Percentiles rank a stretch among this genome's conserved stretches.
These are phyloP conservation scores for Tetrastigma voinierianum DNA, from an alignment of 164 flowering plant species.

Conservation along the genomic window DNA sequence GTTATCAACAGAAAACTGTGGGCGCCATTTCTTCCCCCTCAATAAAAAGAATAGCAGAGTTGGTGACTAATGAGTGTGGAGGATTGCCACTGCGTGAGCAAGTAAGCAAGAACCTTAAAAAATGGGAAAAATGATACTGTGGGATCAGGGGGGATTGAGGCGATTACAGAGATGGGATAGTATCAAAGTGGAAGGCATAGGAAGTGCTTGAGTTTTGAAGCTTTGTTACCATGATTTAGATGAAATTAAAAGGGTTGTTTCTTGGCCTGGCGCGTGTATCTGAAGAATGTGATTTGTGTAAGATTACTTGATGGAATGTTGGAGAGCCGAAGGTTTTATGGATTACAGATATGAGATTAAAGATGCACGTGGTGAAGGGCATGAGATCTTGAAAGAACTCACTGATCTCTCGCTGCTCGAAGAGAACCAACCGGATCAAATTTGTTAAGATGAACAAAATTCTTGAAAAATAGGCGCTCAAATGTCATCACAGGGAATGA, in stretches of 20 bases:
- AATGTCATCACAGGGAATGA: no score
- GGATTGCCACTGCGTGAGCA: no score
- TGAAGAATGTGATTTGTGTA: slow-evolving; percentile 9
- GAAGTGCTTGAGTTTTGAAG: no score
- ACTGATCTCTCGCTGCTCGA: slow-evolving; percentile 15
- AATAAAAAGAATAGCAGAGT: background rate
- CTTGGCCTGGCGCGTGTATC: slow-evolving; percentile 26
- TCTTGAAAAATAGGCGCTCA: no score
- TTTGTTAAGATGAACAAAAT: no score
- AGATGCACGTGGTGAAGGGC: slow-evolving; percentile 12
- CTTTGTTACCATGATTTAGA: no score
- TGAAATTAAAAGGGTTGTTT: no score
- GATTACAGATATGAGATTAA: background rate
- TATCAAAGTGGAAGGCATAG: no score
- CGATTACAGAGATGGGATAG: slow-evolving; percentile 2
- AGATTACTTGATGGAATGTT: slow-evolving; percentile 17
- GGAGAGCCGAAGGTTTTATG: slow-evolving; percentile 23
- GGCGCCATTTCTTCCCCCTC: background rate
- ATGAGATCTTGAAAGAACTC: slow-evolving; percentile 13
- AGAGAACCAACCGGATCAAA: slow-evolving; percentile 2
- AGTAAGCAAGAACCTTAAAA: slow-evolving; percentile 16
- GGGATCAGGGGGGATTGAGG: slow-evolving; percentile 13
- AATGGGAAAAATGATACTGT: slow-evolving; percentile 3
- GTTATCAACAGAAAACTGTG: slow-evolving; percentile 15
- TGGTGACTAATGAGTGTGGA: slow-evolving; percentile 13